phyloP scores from a whole-genome alignment of 805 yeast species.

The Candida andamanensis region DNA sequence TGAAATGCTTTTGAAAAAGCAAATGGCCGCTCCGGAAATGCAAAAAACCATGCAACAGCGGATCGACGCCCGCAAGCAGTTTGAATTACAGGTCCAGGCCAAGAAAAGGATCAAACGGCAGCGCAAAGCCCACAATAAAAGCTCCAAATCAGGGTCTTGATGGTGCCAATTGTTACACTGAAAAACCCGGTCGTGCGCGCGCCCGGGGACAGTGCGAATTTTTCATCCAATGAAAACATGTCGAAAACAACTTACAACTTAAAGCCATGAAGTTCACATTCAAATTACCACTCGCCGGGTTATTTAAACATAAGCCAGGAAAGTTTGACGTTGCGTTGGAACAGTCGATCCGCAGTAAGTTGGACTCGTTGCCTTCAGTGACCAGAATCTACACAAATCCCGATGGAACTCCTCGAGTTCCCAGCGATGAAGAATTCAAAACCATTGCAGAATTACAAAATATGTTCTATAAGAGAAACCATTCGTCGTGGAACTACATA shows the following conservation, averaged over 20 bases:
- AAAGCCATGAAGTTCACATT: slow-evolving; percentile 36
- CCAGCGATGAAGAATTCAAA: slow-evolving; percentile 65
- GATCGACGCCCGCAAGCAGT: slow-evolving; percentile 32
- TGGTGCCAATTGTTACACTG: slow-evolving; percentile 2
- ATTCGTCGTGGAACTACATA: slow-evolving; percentile 45
- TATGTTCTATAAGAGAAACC: slow-evolving; percentile 52
- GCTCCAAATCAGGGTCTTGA: not conserved
- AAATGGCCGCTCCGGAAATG: slow-evolving; percentile 19
- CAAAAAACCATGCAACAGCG: slow-evolving; percentile 32
- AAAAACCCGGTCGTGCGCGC: slow-evolving; percentile 3
- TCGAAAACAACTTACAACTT: slow-evolving; percentile 6
- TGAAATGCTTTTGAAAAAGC: slow-evolving; percentile 22
- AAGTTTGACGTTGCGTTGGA: slow-evolving; percentile 48
- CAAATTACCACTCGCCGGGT: slow-evolving; percentile 35
- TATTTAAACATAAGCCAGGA: slow-evolving; percentile 33
- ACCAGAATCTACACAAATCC: slow-evolving; percentile 65
- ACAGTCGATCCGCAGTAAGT: slow-evolving; percentile 54
- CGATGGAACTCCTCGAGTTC: slow-evolving; percentile 70
- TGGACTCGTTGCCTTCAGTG: slow-evolving; percentile 60
- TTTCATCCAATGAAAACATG: slow-evolving; percentile 11
- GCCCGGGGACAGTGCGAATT: slow-evolving; percentile 3
- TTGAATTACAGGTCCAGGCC: slow-evolving; percentile 31
- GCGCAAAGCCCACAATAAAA: not conserved
- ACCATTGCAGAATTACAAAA: slow-evolving; percentile 66
- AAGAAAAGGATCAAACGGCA: slow-evolving; percentile 20